These are phyloP conservation scores for Venturiaceae sp. DNA, from an alignment of 2,329 filamentous ascomycete species.

Conservation along the genomic window DNA sequence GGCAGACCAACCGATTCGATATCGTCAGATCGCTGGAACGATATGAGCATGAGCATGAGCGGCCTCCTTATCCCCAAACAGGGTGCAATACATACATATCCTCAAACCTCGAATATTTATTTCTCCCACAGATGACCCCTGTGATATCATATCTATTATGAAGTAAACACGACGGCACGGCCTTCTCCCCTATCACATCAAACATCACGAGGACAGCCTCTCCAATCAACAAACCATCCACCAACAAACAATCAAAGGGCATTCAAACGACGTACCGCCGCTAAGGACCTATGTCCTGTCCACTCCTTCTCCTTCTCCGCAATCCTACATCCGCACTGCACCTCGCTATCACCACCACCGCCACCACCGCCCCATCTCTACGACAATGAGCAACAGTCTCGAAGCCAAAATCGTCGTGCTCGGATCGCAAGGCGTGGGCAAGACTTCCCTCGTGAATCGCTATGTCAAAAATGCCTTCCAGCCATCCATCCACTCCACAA, in stretches of 20 bases:
- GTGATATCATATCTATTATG: background rate
- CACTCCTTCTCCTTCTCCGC: background rate
- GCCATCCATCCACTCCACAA: conserved; percentile 41
- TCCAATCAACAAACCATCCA: background rate
- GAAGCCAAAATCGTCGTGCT: conserved; percentile 77
- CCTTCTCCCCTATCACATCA: background rate
- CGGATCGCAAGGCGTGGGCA: conserved; percentile 70
- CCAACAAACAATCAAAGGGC: background rate
- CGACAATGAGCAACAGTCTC: conserved; percentile 23
- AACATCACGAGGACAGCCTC: background rate
- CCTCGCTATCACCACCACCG: too few species aligned
- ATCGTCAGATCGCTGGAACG: too few species aligned
- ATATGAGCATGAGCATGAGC: too few species aligned
- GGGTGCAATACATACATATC: too few species aligned
- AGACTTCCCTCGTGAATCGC: conserved; percentile 67
- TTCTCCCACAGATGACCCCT: too few species aligned
- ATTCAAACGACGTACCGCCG: background rate
- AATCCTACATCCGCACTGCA: too few species aligned
- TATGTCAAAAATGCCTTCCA: conserved; percentile 66
- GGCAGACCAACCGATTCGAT: too few species aligned
- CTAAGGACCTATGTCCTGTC: background rate
- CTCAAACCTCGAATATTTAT: too few species aligned
- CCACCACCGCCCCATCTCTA: background rate
- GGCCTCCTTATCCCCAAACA: too few species aligned
- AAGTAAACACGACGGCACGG: background rate